Percentiles rank a stretch among this genome's conserved stretches.
These are phyloP conservation scores for Strobilomyces dryophilus DNA, from an alignment of 768 basidiomycete genomes.

Conservation along the genomic window DNA sequence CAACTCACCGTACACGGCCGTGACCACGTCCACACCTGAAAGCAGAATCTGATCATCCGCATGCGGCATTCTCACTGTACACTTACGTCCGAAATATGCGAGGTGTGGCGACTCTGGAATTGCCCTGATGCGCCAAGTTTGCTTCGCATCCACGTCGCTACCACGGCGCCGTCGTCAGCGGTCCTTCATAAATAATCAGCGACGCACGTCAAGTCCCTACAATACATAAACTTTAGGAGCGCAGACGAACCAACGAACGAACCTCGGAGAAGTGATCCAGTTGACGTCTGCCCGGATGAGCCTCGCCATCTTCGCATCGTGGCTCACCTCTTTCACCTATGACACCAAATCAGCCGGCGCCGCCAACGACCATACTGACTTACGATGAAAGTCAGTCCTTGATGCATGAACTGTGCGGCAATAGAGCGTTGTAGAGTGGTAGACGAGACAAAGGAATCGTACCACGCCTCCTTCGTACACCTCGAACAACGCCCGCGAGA, in stretches of 20 bases:
- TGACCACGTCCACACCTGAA: constrained; percentile 57
- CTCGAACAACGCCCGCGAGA: constrained; percentile 82
- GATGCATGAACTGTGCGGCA: constrained; percentile 70
- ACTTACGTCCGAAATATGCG: constrained; percentile 72
- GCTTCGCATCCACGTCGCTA: constrained; percentile 74
- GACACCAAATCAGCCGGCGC: constrained; percentile 3
- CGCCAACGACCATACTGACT: constrained; percentile 14
- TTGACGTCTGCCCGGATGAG: constrained; percentile 74
- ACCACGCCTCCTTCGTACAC: constrained; percentile 87
- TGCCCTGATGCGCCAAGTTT: constrained; percentile 69
- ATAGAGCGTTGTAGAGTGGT: not conserved
- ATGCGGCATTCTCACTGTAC: not conserved
- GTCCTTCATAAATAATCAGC: not conserved
- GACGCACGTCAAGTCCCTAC: constrained; percentile 71
- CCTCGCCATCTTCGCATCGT: constrained; percentile 70
- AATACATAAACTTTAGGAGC: not conserved
- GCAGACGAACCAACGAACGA: constrained; percentile 2
- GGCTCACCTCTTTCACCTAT: constrained; percentile 75
- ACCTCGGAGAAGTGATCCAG: constrained; percentile 77
- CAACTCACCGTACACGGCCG: constrained; percentile 68
- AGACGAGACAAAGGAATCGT: constrained; percentile 20
- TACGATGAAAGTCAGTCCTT: constrained; percentile 78
- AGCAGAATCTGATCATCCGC: not conserved
- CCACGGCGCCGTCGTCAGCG: not conserved
- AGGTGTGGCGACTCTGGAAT: constrained; percentile 52